These are phyloP conservation scores for Termitomyces sp. DNA, from an alignment of 768 basidiomycete genomes.

Conservation along the genomic window DNA sequence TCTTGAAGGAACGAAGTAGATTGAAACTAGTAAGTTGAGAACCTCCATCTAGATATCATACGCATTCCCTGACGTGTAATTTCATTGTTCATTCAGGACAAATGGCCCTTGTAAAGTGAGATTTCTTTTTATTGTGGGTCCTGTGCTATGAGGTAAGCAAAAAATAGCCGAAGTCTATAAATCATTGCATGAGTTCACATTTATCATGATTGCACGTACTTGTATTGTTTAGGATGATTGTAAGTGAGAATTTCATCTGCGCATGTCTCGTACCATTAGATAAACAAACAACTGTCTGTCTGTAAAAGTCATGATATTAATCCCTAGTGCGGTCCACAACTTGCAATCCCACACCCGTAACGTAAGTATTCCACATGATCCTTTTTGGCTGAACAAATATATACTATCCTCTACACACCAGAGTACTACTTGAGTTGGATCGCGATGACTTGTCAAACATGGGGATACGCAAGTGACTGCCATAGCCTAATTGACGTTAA, in stretches of 20 bases:
- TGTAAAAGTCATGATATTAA: background rate
- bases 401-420: background rate
- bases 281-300: background rate
- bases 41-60: background rate
- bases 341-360: background rate
- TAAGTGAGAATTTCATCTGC: too few relatives aligned
- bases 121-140: background rate
- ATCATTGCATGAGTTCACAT: too few relatives aligned
- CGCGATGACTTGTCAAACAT: background rate
- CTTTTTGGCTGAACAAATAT: too few relatives aligned
- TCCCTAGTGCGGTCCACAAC: background rate
- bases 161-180: too few relatives aligned
- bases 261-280: background rate
- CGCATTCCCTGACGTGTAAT: background rate
- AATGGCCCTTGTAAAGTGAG: background rate
- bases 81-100: background rate
- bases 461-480: conserved; percentile 7
- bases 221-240: too few relatives aligned
- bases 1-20: too few relatives aligned
- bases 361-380: too few relatives aligned
- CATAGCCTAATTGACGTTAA: conserved; percentile 1
- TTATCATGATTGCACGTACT: background rate
- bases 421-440: background rate
- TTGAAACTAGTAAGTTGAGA: background rate
- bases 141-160: background rate